Evolutionary conservation across 495 filamentous ascomycete genomes (phyloP).

Genomic region (Gamarada debralockiae): DNA sequence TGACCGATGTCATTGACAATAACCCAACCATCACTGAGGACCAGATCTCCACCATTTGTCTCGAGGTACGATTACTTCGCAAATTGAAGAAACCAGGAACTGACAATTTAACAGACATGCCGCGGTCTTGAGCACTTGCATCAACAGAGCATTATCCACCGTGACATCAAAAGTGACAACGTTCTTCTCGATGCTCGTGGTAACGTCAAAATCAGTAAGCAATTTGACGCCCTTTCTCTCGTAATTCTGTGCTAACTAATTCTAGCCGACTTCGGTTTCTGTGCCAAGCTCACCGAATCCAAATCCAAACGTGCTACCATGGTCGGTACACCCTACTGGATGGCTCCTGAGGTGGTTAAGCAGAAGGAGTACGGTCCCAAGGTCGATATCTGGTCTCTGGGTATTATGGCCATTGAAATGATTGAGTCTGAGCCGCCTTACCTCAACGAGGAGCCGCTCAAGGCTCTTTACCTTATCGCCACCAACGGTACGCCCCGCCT

Average conservation of each 20-base stretch:
- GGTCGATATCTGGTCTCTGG: conserved; percentile 98
- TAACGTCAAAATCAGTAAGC: conserved; percentile 96
- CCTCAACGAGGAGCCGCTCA: conserved; percentile 95
- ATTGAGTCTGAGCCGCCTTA: conserved; percentile 98
- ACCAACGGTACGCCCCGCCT: conserved; percentile 95
- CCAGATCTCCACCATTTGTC: conserved; percentile 95
- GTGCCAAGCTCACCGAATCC: conserved; percentile 94
- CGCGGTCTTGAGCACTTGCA: conserved; percentile 92
- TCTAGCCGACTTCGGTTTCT: conserved; percentile 96
- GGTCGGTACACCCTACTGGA: conserved; percentile 99
- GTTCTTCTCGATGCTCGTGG: conserved; percentile 90
- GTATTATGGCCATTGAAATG: conserved; percentile 99
- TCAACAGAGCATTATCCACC: conserved; percentile 94
- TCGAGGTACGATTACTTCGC: conserved; percentile 60
- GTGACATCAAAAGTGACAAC: conserved; percentile 99
- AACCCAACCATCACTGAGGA: conserved; percentile 93
- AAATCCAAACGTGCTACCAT: conserved; percentile 97
- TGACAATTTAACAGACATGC: conserved; percentile 64
- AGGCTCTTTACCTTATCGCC: conserved; percentile 94
- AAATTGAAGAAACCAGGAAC: not conserved
- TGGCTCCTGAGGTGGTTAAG: conserved; percentile 98
- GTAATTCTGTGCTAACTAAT: conserved; percentile 28
- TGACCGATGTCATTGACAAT: conserved; percentile 98
- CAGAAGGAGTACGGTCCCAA: conserved; percentile 98
- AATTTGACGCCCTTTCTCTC: conserved; percentile 2